A percentile compares a stretch with the other conserved stretches of the same genome.
These are phyloP conservation scores for Meyerozyma smithsonii DNA, from an alignment of 1,139 yeast species.

Conservation along the genomic window DNA sequence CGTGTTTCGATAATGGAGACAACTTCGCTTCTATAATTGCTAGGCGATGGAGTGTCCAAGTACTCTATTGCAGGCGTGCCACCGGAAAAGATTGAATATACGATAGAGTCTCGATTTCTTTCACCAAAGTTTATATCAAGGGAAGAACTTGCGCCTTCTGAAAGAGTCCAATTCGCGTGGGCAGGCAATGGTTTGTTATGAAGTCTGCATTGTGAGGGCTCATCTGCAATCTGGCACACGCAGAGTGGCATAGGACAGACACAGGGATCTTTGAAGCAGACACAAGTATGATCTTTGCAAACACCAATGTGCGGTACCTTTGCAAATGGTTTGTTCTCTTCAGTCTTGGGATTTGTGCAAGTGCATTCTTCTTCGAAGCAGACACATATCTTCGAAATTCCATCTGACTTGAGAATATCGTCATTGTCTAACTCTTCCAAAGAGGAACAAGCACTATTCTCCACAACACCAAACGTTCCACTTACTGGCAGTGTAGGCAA, in stretches of 20 bases:
- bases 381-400: constrained; percentile 1
- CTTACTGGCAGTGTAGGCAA: neutral
- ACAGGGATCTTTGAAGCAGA: neutral
- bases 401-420: neutral
- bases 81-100: no score
- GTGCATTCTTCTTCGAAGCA: neutral
- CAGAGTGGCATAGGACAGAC: neutral
- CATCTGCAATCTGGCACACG: neutral
- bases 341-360: neutral
- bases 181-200: neutral
- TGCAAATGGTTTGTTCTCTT: neutral
- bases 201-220: neutral
- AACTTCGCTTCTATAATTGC: no score
- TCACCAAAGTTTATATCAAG: no score
- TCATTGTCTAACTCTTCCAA: neutral
- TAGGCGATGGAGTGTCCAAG: no score
- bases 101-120: no score
- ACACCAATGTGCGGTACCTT: neutral
- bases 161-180: no score
- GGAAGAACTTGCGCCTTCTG: no score
- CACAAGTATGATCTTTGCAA: neutral
- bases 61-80: no score
- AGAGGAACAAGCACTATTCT: neutral
- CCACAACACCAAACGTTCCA: neutral
- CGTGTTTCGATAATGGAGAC: no score